phyloP scores from a whole-genome alignment of 257 asterid species.

The Ballota nigra region DNA sequence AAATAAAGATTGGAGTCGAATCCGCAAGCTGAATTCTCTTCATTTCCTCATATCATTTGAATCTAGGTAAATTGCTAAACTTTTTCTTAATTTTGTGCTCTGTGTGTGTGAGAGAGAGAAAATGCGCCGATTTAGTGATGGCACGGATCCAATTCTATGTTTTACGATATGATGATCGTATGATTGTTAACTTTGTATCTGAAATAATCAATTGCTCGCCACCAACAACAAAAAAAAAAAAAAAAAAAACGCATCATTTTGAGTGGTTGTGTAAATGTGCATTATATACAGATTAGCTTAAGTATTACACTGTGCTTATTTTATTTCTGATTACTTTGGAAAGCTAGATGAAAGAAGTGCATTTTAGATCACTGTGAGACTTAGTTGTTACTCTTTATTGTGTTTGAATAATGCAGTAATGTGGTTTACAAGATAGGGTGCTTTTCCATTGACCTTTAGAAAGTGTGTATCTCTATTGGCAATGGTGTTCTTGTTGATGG shows the following conservation, averaged over 20 bases:
- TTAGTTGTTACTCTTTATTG: neutral
- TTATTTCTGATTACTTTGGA: neutral
- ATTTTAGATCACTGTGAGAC: neutral
- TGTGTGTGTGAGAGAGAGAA: neutral
- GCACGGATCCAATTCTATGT: neutral
- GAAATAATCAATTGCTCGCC: neutral
- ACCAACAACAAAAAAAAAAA: neutral
- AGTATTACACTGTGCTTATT: neutral
- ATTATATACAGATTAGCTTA: neutral
- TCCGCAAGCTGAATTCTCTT: constrained; percentile 18
- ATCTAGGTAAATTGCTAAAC: constrained; percentile 25
- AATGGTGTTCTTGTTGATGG: constrained; percentile 5
- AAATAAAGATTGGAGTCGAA: constrained; percentile 10
- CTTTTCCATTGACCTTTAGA: neutral
- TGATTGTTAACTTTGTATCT: neutral
- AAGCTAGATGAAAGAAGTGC: neutral
- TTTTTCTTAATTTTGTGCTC: neutral
- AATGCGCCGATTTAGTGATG: constrained; percentile 9
- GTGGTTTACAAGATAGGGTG: constrained; percentile 1
- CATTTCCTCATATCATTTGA: constrained; percentile 18
- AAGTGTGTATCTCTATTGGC: neutral
- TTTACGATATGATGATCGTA: neutral
- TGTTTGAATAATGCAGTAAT: constrained; percentile 9
- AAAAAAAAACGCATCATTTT: neutral
- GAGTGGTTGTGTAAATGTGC: neutral